Conservation (phyloP, 2,329 filamentous ascomycete genomes). For the Penicillium sp. region DNA sequence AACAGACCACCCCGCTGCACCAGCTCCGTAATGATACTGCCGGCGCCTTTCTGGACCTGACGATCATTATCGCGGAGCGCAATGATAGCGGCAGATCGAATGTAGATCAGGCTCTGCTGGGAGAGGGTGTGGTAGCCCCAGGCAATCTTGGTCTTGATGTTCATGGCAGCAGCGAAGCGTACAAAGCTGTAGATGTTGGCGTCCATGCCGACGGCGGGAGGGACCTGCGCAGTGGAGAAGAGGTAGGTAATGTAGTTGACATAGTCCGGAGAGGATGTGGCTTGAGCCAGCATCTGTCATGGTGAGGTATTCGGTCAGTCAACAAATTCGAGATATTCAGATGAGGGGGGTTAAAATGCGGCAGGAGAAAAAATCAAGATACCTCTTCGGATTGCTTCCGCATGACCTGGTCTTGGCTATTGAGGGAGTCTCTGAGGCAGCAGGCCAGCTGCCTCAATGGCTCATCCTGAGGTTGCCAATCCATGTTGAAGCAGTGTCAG, state of each 20-base stretch:
- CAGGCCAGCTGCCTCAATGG: constrained; percentile 82
- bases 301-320: constrained; percentile 14
- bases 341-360: constrained; percentile 6
- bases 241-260: constrained; percentile 96
- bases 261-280: constrained; percentile 82
- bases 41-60: constrained; percentile 83
- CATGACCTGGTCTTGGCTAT: constrained; percentile 69
- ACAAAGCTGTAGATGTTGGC: constrained; percentile 65
- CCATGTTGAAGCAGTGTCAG: constrained; percentile 53
- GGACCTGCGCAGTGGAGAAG: constrained; percentile 64
- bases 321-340: not conserved
- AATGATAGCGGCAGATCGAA: constrained; percentile 72
- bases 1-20: constrained; percentile 78
- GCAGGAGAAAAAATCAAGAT: constrained; percentile 38
- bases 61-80: constrained; percentile 75
- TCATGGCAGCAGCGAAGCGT: constrained; percentile 81
- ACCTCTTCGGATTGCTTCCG: constrained; percentile 90
- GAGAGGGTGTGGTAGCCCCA: constrained; percentile 70
- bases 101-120: constrained; percentile 65
- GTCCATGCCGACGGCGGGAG: constrained; percentile 55
- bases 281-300: constrained; percentile 81
- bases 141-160: constrained; percentile 92
- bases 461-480: constrained; percentile 87
- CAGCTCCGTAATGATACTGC: constrained; percentile 90
- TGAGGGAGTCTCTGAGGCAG: constrained; percentile 88